Evolutionary conservation across 106 monocot genomes (phyloP), one percentile per base, ranked within the genome.

Genomic region (Dioscorea dumetorum): DNA sequence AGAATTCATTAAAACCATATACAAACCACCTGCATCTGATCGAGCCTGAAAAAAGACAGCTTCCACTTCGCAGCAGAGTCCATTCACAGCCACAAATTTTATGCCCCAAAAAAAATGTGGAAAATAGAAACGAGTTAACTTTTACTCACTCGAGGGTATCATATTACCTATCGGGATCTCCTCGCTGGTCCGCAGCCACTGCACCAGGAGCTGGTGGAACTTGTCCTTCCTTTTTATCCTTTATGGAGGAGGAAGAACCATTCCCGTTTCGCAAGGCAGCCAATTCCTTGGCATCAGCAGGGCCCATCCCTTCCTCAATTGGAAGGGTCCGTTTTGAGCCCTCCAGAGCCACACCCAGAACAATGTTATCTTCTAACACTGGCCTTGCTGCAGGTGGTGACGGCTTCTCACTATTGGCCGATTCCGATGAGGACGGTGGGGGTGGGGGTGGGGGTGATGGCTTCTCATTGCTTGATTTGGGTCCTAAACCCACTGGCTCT

Each of bases 261-360:
- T 57, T 75, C 19, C 70, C 76, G 21, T 75, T 74, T 14, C 70
- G 70, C 15, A 35, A 33, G 5, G 77, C 57, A 57, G 70, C 81
- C 41, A 74, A 50, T 61, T 87, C 87, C 33, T 72, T 90, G 17
- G 67, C 24, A 18, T 87, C 90, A 14, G 56, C 48, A 16, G 73
- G 21, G 4, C 24, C 49, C 48, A 68, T 73, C 14, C 50, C 82
- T 34, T 82, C 79, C 49, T 81, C 84, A 22, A 84, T 82, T 0
- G 81, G 82, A 34, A 87, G 76, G 13, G 87, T 87, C 70, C 80
- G 70, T 68, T 90, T 90, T 5, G 86, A 80, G 0, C 90, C 90
- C 34, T 86, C 83, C 0, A 90, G 77, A 34, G 90, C 90, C 8
- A 90, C 72, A 28, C 79, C 83, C 13, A 90, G 80, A 0, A 90